phyloP scores from a whole-genome alignment of 345 rosid genomes.

The Carallia brachiata region DNA sequence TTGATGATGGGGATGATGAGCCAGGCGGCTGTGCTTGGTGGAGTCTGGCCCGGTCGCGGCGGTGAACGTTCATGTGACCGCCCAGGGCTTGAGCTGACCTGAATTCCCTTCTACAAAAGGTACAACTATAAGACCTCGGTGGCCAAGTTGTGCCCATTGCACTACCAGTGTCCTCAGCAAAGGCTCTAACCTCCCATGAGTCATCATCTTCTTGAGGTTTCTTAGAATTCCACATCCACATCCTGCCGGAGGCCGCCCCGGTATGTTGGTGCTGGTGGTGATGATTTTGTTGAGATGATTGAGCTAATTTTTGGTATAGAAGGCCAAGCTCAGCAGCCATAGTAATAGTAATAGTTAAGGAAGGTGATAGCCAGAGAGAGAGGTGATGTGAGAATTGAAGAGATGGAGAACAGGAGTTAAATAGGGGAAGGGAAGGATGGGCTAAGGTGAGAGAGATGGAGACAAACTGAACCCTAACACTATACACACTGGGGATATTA shows the following conservation, averaged over 20 bases:
- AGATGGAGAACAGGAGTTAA: slow-evolving; percentile 34
- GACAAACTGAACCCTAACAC: slow-evolving; percentile 40
- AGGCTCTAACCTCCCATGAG: slow-evolving; percentile 95
- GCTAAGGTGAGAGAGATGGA: slow-evolving; percentile 16
- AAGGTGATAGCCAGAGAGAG: slow-evolving; percentile 5
- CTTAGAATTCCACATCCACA: slow-evolving; percentile 73
- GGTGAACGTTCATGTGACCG: slow-evolving; percentile 99
- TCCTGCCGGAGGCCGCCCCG: neutral
- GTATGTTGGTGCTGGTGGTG: slow-evolving; percentile 2
- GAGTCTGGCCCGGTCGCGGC: slow-evolving; percentile 83
- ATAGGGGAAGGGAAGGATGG: slow-evolving; percentile 18
- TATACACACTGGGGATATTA: slow-evolving; percentile 17
- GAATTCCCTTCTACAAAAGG: slow-evolving; percentile 89
- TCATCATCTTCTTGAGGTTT: slow-evolving; percentile 59
- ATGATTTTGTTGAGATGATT: slow-evolving; percentile 28
- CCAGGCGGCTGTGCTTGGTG: slow-evolving; percentile 45
- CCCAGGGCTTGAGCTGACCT: slow-evolving; percentile 98
- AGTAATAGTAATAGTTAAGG: slow-evolving; percentile 18
- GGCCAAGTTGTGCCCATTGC: slow-evolving; percentile 92
- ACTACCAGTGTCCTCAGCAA: slow-evolving; percentile 73
- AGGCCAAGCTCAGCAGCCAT: slow-evolving; percentile 54
- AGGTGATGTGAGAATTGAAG: slow-evolving; percentile 25
- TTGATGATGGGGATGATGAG: neutral
- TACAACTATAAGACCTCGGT: slow-evolving; percentile 90
- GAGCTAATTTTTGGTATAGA: slow-evolving; percentile 33